phyloP scores from a whole-genome alignment of 768 basidiomycete species.

The Suillus subalutaceus region DNA sequence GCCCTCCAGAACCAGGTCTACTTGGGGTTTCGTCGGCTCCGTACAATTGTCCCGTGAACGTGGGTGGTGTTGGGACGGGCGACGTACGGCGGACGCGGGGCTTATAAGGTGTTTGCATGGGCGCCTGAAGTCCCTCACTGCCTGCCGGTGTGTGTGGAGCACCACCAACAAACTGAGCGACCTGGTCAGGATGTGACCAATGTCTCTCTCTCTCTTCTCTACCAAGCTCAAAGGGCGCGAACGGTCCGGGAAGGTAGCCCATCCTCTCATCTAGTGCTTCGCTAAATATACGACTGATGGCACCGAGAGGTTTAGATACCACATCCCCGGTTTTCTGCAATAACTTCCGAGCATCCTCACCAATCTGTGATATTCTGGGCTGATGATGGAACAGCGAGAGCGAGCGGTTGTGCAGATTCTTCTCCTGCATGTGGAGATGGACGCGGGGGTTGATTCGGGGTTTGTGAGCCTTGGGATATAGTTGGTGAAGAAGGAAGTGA shows the following conservation, averaged over 20 bases:
- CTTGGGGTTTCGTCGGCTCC: slow-evolving; percentile 52
- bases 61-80: slow-evolving; percentile 33
- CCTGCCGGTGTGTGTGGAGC: slow-evolving; percentile 44
- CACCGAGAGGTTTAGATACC: slow-evolving; percentile 88
- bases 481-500: slow-evolving; percentile 34
- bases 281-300: slow-evolving; percentile 85
- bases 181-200: slow-evolving; percentile 44
- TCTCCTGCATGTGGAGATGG: slow-evolving; percentile 71
- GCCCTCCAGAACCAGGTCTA: slow-evolving; percentile 26
- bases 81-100: slow-evolving; percentile 66
- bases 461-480: slow-evolving; percentile 39
- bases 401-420: slow-evolving; percentile 83
- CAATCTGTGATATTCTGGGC: slow-evolving; percentile 28
- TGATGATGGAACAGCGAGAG: slow-evolving; percentile 57
- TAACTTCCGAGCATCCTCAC: slow-evolving; percentile 78
- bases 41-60: slow-evolving; percentile 21
- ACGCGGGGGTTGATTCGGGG: slow-evolving; percentile 35
- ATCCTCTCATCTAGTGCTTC: slow-evolving; percentile 79
- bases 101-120: slow-evolving; percentile 72
- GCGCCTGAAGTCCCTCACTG: slow-evolving; percentile 24
- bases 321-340: slow-evolving; percentile 91
- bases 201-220: slow-evolving; percentile 46
- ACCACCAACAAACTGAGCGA: slow-evolving; percentile 27
- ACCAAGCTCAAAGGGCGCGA: slow-evolving; percentile 67
- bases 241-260: slow-evolving; percentile 67